Conservation (phyloP, 768 basidiomycete species). For the Hirschioporus abietinus region DNA sequence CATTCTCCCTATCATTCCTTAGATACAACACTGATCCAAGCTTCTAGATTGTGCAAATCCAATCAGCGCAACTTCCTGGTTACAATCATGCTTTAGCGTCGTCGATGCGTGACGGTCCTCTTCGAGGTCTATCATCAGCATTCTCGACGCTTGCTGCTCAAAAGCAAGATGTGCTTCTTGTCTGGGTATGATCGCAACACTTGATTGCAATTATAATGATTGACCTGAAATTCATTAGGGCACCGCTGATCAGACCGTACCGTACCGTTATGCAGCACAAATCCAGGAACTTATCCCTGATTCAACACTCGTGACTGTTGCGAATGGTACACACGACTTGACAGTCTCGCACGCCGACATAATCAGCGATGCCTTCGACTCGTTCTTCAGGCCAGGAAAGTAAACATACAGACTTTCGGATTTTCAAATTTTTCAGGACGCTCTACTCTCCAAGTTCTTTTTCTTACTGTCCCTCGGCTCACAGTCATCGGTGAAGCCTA, state of each 20-base stretch:
- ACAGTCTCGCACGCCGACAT: constrained; percentile 27
- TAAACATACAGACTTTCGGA: not conserved
- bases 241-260: constrained; percentile 53
- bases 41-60: constrained; percentile 62
- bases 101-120: constrained; percentile 65
- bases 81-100: constrained; percentile 77
- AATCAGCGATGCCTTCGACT: constrained; percentile 24
- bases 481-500: not conserved
- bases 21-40: not conserved
- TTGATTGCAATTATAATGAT: not conserved
- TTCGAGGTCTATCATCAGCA: constrained; percentile 53
- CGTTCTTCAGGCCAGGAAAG: constrained; percentile 17
- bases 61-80: constrained; percentile 70
- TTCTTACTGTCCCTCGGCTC: not conserved
- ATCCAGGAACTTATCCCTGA: constrained; percentile 42
- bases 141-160: constrained; percentile 48
- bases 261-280: constrained; percentile 44
- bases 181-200: constrained; percentile 45
- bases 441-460: not conserved
- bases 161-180: constrained; percentile 48
- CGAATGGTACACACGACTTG: constrained; percentile 50
- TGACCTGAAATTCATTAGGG: constrained; percentile 30
- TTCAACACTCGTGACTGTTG: constrained; percentile 41
- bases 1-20: not conserved
- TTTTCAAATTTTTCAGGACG: not conserved